Evolutionary conservation across 2,329 filamentous ascomycete species (phyloP).

Genomic region (Lachnellula occidentalis): DNA sequence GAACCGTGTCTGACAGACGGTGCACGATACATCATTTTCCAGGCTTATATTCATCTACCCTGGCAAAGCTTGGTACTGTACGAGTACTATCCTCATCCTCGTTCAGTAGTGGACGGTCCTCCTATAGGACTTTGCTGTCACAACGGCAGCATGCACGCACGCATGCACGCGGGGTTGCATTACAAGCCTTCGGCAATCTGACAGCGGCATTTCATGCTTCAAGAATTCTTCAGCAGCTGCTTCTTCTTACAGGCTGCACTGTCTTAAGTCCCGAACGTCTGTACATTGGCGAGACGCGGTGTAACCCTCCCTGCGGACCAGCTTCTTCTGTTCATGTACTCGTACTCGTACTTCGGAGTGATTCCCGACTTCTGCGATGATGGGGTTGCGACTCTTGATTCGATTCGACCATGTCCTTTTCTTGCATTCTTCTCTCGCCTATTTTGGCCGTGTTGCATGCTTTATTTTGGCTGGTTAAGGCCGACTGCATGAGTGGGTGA

Average conservation of each 20-base stretch:
- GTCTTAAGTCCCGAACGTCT: constrained; percentile 1
- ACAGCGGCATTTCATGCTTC: neutral
- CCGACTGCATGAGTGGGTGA: neutral
- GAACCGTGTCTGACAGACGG: too few species aligned
- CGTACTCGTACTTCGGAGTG: too few species aligned
- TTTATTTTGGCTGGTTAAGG: neutral
- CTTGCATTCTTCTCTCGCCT: neutral
- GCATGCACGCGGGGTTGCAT: too few species aligned
- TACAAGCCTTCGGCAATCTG: neutral
- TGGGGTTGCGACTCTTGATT: neutral
- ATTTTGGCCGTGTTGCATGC: neutral
- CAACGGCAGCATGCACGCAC: neutral
- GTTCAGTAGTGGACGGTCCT: too few species aligned
- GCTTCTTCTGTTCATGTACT: too few species aligned
- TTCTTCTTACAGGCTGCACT: neutral
- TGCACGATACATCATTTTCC: too few species aligned
- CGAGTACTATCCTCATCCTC: too few species aligned
- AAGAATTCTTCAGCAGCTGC: neutral
- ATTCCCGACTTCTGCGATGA: neutral
- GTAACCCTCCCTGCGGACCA: neutral
- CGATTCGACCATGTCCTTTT: neutral
- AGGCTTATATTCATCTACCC: too few species aligned
- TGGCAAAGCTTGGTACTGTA: too few species aligned
- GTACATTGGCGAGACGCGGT: constrained; percentile 6
- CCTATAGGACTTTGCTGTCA: neutral